Evolutionary conservation across 805 yeast species (phyloP).

Genomic region (Lipomyces yamadae): DNA sequence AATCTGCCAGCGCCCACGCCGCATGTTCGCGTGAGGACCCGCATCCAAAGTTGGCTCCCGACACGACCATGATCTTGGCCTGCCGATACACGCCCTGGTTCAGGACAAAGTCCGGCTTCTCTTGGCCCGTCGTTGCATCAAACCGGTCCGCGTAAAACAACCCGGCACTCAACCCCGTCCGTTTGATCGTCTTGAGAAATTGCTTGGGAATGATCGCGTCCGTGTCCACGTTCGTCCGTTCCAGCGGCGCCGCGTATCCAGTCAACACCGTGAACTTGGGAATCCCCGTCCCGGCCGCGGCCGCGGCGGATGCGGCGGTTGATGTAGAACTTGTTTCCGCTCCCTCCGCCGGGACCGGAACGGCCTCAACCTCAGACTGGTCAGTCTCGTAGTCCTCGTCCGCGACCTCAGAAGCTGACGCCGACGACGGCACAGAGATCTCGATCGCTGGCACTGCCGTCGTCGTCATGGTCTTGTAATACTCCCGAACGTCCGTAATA

Average conservation of each 20-base stretch:
- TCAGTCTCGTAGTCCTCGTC: constrained; percentile 24
- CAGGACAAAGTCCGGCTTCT: constrained; percentile 70
- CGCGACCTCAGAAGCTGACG: constrained; percentile 42
- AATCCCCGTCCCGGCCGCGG: constrained; percentile 57
- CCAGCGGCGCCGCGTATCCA: constrained; percentile 92
- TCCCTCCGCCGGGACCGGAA: no score
- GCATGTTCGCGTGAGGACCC: constrained; percentile 99
- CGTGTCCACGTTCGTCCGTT: constrained; percentile 94
- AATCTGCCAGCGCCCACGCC: constrained; percentile 98
- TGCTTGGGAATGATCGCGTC: constrained; percentile 99
- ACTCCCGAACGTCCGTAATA: constrained; percentile 86
- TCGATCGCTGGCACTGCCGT: constrained; percentile 57
- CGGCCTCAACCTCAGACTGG: constrained; percentile 44
- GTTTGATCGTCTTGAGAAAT: constrained; percentile 94
- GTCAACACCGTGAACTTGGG: constrained; percentile 75
- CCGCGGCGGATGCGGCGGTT: constrained; percentile 43
- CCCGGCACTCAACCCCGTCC: constrained; percentile 90
- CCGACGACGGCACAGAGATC: constrained; percentile 47
- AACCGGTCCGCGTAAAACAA: constrained; percentile 91
- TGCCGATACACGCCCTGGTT: constrained; percentile 81
- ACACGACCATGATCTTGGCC: constrained; percentile 83
- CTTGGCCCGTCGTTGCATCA: constrained; percentile 58
- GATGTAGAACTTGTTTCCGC: constrained; percentile 35
- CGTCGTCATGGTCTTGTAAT: constrained; percentile 62
- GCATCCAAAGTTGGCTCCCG: constrained; percentile 98